Conservation (phyloP, 2,329 filamentous ascomycete species). For the Epichloe typhina region DNA sequence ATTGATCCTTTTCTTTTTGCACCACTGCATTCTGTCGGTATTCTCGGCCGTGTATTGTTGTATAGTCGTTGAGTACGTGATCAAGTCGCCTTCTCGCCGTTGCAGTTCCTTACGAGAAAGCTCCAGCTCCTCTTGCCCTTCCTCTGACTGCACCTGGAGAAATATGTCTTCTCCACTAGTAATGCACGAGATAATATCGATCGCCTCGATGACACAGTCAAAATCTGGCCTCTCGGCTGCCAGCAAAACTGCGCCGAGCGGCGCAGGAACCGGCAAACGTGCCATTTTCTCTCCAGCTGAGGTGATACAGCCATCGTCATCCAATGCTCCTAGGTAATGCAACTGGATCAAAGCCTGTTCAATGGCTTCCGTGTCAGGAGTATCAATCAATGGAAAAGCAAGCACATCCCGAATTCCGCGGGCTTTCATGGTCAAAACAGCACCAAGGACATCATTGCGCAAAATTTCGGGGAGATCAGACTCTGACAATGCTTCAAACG, state of each 20-base stretch:
- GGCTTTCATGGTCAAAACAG: slow-evolving; percentile 86
- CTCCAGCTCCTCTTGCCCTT: slow-evolving; percentile 40
- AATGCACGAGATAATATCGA: slow-evolving; percentile 65
- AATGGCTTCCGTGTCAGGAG: slow-evolving; percentile 62
- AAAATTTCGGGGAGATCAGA: slow-evolving; percentile 80
- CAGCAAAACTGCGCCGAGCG: slow-evolving; percentile 69
- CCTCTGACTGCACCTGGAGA: slow-evolving; percentile 43
- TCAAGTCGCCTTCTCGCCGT: slow-evolving; percentile 50
- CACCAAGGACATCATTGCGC: slow-evolving; percentile 74
- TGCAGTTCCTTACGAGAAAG: slow-evolving; percentile 42
- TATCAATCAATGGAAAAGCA: slow-evolving; percentile 73
- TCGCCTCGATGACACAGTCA: slow-evolving; percentile 66
- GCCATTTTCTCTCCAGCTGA: slow-evolving; percentile 64
- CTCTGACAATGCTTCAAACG: slow-evolving; percentile 57
- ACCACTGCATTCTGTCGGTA: slow-evolving; percentile 42
- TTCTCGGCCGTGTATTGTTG: slow-evolving; percentile 47
- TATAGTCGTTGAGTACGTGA: slow-evolving; percentile 51
- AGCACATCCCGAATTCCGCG: slow-evolving; percentile 72
- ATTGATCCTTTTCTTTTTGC: slow-evolving; percentile 43
- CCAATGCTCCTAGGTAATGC: slow-evolving; percentile 63
- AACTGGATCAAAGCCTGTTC: slow-evolving; percentile 74
- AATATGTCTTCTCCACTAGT: slow-evolving; percentile 53
- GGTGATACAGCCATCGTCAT: slow-evolving; percentile 61
- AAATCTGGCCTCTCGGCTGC: slow-evolving; percentile 58
- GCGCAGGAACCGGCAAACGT: slow-evolving; percentile 67